phyloP scores from a whole-genome alignment of 2,329 filamentous ascomycete species.

The Byssothecium circinans region DNA sequence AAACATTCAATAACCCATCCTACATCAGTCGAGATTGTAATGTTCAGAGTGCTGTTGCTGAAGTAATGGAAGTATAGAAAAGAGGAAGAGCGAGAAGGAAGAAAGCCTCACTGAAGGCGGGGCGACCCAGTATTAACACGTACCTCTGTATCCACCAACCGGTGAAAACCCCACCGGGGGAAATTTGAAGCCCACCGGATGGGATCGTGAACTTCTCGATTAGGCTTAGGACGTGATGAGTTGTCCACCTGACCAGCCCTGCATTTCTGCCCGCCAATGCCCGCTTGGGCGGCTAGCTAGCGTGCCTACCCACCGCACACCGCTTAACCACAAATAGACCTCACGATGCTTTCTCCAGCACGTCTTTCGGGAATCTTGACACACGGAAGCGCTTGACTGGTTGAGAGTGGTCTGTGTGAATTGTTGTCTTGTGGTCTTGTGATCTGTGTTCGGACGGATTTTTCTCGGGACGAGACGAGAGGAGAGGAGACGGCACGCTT shows the following conservation, averaged over 20 bases:
- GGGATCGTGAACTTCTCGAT: slow-evolving; percentile 28
- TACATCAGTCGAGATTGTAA: slow-evolving; percentile 15
- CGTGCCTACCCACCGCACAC: slow-evolving; percentile 14
- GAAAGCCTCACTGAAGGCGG: neutral
- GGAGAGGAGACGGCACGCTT: neutral
- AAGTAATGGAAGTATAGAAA: neutral
- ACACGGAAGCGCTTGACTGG: neutral
- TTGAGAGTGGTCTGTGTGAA: neutral
- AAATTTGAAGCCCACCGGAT: slow-evolving; percentile 24
- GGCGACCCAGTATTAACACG: neutral
- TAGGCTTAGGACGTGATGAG: neutral
- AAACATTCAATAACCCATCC: slow-evolving; percentile 23
- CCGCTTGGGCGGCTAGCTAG: neutral
- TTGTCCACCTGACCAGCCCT: slow-evolving; percentile 26
- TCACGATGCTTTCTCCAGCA: slow-evolving; percentile 1
- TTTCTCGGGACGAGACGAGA: neutral
- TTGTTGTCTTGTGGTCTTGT: slow-evolving; percentile 4
- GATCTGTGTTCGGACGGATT: slow-evolving; percentile 4
- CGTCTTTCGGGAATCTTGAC: neutral
- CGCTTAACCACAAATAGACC: slow-evolving; percentile 25
- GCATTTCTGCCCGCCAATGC: slow-evolving; percentile 12
- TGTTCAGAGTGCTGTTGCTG: neutral
- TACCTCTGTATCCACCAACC: neutral
- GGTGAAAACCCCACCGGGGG: neutral
- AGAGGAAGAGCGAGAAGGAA: neutral